Base-by-base conservation (phyloP, 768 basidiomycete genomes). In the Suillus brevipes region DNA sequence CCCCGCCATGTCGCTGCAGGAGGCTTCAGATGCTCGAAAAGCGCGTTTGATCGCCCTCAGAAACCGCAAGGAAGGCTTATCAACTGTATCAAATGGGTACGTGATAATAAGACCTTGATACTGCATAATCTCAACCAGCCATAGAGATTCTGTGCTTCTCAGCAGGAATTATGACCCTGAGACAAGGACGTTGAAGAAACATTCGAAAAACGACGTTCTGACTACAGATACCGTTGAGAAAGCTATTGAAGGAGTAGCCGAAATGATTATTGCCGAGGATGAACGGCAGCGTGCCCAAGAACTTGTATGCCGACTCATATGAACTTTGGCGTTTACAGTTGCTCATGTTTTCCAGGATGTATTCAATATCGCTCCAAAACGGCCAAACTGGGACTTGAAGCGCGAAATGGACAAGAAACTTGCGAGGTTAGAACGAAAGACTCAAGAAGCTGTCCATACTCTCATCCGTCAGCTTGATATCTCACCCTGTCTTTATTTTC, bases 281-380 rank as follows among this genome's bases (percentile, higher is more conserved):
- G 92, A 94, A 74, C 85, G 87, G 73, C 87, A 87, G 68, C 81
- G 95, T 72, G 86, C 86, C 13, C 91, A 97, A 75, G 97, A 99
- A 70, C 81, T 99, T 74, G 96, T 96, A 74, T 66, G 88, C 78
- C 4, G 28, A 52, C 57, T 62, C 45, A 34, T 43, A 37, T 20
- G 25, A 42, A 58, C 61, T 67, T 28, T 42, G 56, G 40, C 58
- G 47, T 61, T 18, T 45, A 18, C 49, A n/a, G 34, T 13, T 7
- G 42, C 50, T 64, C 63, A 64, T 47, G 42, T 55, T 61, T 66
- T 47, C 50, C 58, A 97, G 95, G 94, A 97, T 74, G 82, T 97
- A 53, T 93, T 97, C 75, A 99, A 97, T 74, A 99, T 99, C 70
- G 96, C 95, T 28, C 97, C 97, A 4, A 98, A 96, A 83, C 86